A percentile compares a stretch with the other conserved stretches of the same genome.
These are phyloP conservation scores for Trichoderma gamsii DNA, from an alignment of 495 filamentous ascomycete genomes.

Conservation along the genomic window DNA sequence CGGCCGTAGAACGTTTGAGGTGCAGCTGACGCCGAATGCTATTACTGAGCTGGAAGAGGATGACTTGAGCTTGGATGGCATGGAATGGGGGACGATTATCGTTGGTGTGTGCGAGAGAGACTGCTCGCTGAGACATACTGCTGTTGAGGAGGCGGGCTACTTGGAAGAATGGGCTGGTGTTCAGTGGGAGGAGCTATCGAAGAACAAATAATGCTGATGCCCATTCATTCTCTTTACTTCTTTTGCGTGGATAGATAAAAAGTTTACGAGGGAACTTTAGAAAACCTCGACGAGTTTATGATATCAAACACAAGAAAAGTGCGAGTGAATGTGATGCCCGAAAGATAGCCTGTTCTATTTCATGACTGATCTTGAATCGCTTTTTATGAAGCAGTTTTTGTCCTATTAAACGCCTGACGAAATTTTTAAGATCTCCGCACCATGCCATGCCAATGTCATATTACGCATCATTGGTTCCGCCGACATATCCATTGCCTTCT, in stretches of 20 bases:
- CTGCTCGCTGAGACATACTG: conserved; percentile 28
- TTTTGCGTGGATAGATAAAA: not conserved
- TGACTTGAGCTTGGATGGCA: conserved; percentile 72
- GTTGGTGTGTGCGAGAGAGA: conserved; percentile 66
- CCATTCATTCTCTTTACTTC: not conserved
- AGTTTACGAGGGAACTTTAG: not conserved
- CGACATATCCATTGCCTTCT: conserved; percentile 1
- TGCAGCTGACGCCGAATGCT: conserved; percentile 85
- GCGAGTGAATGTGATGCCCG: not conserved
- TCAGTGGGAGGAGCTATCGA: conserved; percentile 79
- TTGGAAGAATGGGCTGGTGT: conserved; percentile 94
- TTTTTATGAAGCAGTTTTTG: not conserved
- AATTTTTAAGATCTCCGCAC: not conserved
- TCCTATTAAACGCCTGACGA: conserved; percentile 10
- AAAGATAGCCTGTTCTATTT: conserved; percentile 8
- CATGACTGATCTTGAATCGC: conserved; percentile 10
- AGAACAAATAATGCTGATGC: conserved; percentile 5
- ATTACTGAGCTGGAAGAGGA: conserved; percentile 84
- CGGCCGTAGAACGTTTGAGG: conserved; percentile 64
- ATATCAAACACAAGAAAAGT: not conserved
- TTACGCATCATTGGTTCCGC: not conserved
- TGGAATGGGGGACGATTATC: conserved; percentile 98
- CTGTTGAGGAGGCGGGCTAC: conserved; percentile 42
- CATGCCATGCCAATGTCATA: not conserved
- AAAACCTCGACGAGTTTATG: not conserved